phyloP scores from a whole-genome alignment of 768 basidiomycete genomes.

The Termitomyces sp. region DNA sequence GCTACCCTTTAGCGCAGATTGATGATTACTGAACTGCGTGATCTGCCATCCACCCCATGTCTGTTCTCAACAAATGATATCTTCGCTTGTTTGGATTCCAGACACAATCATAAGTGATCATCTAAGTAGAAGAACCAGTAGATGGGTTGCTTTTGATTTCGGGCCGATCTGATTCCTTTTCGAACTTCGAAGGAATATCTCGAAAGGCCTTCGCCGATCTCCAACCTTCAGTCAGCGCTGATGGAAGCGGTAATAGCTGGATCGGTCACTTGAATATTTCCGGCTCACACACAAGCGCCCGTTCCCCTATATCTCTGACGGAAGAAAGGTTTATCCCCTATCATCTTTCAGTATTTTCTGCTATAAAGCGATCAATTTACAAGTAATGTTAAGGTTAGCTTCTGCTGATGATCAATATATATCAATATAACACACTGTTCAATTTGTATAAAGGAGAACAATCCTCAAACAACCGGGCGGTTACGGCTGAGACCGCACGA shows the following conservation, averaged over 20 bases:
- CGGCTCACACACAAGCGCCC: not conserved
- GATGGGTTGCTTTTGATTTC: not conserved
- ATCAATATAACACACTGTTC: slow-evolving; percentile 21
- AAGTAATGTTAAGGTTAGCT: slow-evolving; percentile 24
- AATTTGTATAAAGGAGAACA: slow-evolving; percentile 15
- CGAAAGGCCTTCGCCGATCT: not conserved
- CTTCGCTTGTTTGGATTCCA: not conserved
- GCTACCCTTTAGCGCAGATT: not conserved
- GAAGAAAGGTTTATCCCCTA: not conserved
- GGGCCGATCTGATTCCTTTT: not conserved
- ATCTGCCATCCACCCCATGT: not conserved
- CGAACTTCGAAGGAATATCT: not conserved
- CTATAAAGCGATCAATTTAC: slow-evolving; percentile 14
- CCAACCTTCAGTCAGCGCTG: not conserved
- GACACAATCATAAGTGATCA: not conserved
- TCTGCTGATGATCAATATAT: slow-evolving; percentile 18
- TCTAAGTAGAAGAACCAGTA: not conserved
- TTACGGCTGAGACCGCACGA: not conserved
- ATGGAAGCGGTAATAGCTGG: not conserved
- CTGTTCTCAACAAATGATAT: slow-evolving; percentile 1
- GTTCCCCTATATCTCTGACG: not conserved
- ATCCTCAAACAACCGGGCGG: not conserved
- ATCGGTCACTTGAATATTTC: not conserved
- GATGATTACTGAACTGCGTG: not conserved
- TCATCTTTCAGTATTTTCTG: not conserved